Percentiles rank a stretch among this genome's conserved stretches.
These are phyloP conservation scores for Albophoma yamanashiensis DNA, from an alignment of 2,329 filamentous ascomycete genomes.

Conservation along the genomic window DNA sequence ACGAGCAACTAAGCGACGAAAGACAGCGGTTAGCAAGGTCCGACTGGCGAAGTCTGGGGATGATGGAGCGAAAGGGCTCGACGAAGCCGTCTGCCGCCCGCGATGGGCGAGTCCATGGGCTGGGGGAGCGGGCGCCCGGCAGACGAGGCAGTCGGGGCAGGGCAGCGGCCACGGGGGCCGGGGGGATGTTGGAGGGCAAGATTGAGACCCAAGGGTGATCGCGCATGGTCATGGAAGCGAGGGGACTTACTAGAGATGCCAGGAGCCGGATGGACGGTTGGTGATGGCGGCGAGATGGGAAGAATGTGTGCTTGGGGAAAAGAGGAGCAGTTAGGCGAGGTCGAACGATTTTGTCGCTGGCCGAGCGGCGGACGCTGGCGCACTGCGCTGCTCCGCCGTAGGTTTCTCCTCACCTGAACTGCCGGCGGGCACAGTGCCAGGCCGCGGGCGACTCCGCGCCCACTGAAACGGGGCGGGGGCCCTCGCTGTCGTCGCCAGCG, in stretches of 20 bases:
- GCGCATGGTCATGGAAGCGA: constrained; percentile 22
- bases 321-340: constrained; percentile 28
- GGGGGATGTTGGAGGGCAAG: constrained; percentile 12
- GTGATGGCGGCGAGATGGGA: constrained; percentile 22
- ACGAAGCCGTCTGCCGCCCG: constrained; percentile 2
- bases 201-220: constrained; percentile 20
- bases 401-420: background rate
- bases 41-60: background rate
- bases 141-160: background rate
- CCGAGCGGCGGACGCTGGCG: constrained; percentile 1
- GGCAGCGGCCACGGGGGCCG: constrained; percentile 8
- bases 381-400: background rate
- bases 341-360: constrained; percentile 29
- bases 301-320: constrained; percentile 32
- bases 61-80: background rate
- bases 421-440: background rate
- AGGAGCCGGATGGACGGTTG: constrained; percentile 20
- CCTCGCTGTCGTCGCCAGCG: background rate
- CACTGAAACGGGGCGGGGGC: background rate
- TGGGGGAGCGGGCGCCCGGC: background rate
- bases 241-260: constrained; percentile 26
- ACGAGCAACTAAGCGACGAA: constrained; percentile 1
- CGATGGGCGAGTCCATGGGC: constrained; percentile 1
- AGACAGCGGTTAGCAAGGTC: constrained; percentile 3
- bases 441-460: background rate